Evolutionary conservation across 139 green algal genomes (phyloP).

Genomic region (Coelastrella sp.): DNA sequence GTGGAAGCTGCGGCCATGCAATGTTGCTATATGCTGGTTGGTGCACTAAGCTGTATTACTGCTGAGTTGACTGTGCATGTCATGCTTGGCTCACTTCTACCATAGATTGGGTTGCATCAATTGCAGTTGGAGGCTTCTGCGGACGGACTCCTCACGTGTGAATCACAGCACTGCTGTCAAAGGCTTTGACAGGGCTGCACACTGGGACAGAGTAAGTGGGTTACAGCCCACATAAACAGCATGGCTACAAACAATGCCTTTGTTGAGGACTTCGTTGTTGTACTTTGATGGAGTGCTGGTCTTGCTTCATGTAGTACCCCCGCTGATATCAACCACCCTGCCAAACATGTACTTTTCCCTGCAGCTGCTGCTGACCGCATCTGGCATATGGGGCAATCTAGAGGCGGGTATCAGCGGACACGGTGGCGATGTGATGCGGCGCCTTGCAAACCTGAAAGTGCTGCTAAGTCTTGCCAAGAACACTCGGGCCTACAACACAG

Average conservation of each 20-base stretch:
- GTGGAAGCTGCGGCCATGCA: background rate
- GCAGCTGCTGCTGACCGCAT: constrained; percentile 39
- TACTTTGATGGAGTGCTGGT: background rate
- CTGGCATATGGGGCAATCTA: background rate
- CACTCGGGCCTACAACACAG: background rate
- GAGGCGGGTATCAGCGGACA: background rate
- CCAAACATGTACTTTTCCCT: background rate
- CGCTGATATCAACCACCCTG: background rate
- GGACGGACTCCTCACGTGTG: too few species aligned
- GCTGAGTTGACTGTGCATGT: too few species aligned
- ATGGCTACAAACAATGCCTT: too few species aligned
- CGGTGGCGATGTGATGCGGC: background rate
- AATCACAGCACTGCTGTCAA: too few species aligned
- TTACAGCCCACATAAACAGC: too few species aligned
- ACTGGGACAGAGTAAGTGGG: too few species aligned
- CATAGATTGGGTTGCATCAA: too few species aligned
- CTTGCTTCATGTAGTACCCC: background rate
- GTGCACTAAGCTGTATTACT: too few species aligned
- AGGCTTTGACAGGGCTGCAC: too few species aligned
- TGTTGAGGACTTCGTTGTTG: too few species aligned
- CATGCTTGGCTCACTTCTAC: too few species aligned
- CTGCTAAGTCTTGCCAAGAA: background rate
- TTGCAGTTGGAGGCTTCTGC: too few species aligned
- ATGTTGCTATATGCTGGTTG: background rate
- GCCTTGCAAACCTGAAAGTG: background rate